Conservation (phyloP, 495 filamentous ascomycete genomes). For the Penicillium argentinense region DNA sequence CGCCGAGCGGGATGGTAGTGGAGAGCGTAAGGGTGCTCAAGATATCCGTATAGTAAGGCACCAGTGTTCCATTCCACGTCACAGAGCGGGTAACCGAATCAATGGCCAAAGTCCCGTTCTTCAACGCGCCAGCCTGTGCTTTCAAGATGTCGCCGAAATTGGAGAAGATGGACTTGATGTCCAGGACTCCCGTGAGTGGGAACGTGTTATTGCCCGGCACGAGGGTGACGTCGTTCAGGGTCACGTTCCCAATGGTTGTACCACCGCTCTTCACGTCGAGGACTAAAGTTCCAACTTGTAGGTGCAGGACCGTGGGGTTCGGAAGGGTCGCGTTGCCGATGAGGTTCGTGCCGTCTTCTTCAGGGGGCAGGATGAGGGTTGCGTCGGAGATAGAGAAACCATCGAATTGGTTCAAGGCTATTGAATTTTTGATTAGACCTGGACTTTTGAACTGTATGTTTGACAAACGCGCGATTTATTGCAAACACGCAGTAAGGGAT, state of each 20-base stretch:
- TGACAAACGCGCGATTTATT: background rate
- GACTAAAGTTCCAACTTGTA: conserved; percentile 35
- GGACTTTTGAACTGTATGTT: background rate
- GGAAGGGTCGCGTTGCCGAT: conserved; percentile 39
- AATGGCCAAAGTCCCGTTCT: conserved; percentile 29
- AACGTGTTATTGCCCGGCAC: conserved; percentile 58
- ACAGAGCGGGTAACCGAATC: conserved; percentile 28
- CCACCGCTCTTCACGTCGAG: conserved; percentile 34
- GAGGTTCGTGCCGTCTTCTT: conserved; percentile 34
- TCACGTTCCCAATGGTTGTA: conserved; percentile 50
- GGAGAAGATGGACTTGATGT: conserved; percentile 25
- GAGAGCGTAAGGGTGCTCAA: conserved; percentile 31
- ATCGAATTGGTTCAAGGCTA: conserved; percentile 28
- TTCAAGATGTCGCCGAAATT: conserved; percentile 29
- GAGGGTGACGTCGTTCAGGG: conserved; percentile 56
- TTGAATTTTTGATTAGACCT: conserved; percentile 4
- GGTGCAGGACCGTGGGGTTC: conserved; percentile 33
- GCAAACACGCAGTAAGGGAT: background rate
- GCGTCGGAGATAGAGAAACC: conserved; percentile 32
- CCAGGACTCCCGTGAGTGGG: conserved; percentile 42
- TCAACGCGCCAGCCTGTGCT: conserved; percentile 25
- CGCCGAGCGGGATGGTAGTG: conserved; percentile 25
- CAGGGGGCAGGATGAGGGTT: conserved; percentile 24
- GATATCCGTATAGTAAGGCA: conserved; percentile 39
- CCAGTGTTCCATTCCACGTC: conserved; percentile 27